Evolutionary conservation across 345 rosid genomes (phyloP), one percentile per base, ranked within the genome.

Genomic region (Ceriops decandra): DNA sequence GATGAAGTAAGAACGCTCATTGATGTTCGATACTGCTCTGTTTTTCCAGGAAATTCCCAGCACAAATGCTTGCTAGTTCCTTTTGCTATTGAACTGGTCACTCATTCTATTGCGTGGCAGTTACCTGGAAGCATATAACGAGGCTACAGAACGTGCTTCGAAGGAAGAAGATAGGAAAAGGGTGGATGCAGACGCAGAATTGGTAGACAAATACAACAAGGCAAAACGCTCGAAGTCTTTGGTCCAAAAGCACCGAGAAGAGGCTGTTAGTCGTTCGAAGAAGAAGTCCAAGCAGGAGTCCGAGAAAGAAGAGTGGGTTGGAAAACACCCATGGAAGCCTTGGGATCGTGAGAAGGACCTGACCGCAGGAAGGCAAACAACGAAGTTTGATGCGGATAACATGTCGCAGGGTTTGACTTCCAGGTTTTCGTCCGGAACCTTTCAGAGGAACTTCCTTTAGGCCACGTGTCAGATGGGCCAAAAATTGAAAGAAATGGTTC

Each of bases 341-440:
- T 91, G 96, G 97, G 99, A 93, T 68, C 85, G 95, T 5, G 97
- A 93, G 73, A 91, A 88, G 75, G 99, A 91, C 79, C 78, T 91
- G 32, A 69, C 63, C 5, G 96, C 93, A 0, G 97, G 95, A 63
- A 85, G 98, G 78, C 85, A 86, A 72, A 81, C 53, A 21, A 81
- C 88, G 59, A 89, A 91, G 11, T 70, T 93, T 0, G 95, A 89
- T 69, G 52, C 95, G 1, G 90, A 85, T 1, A 75, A 75, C 70
- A 88, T 91, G 92, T 82, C 79, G 57, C 77, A 85, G 68, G 96
- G 95, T 63, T 81, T 93, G 76, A 61, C 96, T 59, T 84, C 91
- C 38, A 84, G 91, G 79, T 93, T 93, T 72, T 86, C 96, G n/a
- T 77, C 96, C 0, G 97, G 86, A 26, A 86, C 72, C 63, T 85